These are phyloP conservation scores for Jaapia argillacea DNA, from an alignment of 768 basidiomycete species.

Conservation along the genomic window DNA sequence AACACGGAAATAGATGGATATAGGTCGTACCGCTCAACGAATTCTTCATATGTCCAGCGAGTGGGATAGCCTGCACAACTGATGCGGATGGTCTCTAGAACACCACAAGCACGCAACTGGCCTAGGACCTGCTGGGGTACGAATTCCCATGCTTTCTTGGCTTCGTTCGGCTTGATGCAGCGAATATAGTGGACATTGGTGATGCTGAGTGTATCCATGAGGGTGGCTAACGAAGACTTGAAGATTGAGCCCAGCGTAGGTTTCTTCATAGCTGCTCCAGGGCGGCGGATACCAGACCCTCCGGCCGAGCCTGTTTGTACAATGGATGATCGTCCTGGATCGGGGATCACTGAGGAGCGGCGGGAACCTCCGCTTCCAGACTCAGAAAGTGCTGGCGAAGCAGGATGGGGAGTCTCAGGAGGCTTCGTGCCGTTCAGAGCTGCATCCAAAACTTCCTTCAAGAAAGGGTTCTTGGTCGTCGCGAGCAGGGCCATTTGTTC, in stretches of 20 bases:
- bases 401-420: constrained; percentile 58
- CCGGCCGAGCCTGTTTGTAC: constrained; percentile 36
- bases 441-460: constrained; percentile 90
- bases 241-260: constrained; percentile 98
- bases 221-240: constrained; percentile 83
- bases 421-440: constrained; percentile 68
- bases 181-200: constrained; percentile 99
- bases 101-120: constrained; percentile 96
- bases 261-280: constrained; percentile 70
- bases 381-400: constrained; percentile 72
- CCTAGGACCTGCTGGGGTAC: constrained; percentile 91
- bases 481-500: constrained; percentile 90
- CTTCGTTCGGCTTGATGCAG: constrained; percentile 98
- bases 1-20: too few relatives aligned
- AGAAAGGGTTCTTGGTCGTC: constrained; percentile 81
- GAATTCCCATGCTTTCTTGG: constrained; percentile 95
- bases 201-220: constrained; percentile 96
- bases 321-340: constrained; percentile 72
- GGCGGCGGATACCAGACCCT: constrained; percentile 41
- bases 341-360: constrained; percentile 78
- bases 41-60: constrained; percentile 97
- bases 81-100: constrained; percentile 96
- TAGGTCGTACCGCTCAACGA: constrained; percentile 93
- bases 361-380: constrained; percentile 69
- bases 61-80: constrained; percentile 98